Conservation (phyloP, 768 basidiomycete species). For the Pluteus cervinus region DNA sequence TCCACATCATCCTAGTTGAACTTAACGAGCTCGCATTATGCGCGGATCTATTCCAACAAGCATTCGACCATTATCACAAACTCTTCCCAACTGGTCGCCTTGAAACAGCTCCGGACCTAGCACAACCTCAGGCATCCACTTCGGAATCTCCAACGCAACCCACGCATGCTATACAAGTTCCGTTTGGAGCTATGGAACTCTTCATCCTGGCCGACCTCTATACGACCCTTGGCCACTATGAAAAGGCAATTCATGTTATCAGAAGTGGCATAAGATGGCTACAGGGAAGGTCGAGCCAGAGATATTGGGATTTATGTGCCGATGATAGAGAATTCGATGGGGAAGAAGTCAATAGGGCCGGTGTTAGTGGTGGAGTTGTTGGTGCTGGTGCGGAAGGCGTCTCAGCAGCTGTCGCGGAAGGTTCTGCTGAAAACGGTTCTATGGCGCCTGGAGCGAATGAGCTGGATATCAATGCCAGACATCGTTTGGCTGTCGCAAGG, state of each 20-base stretch:
- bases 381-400: too few relatives aligned
- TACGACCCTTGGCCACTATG: constrained; percentile 63
- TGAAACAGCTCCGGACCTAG: too few relatives aligned
- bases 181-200: constrained; percentile 65
- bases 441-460: constrained; percentile 48
- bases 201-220: constrained; percentile 82
- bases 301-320: constrained; percentile 72
- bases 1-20: constrained; percentile 73
- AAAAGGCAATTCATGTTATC: constrained; percentile 61
- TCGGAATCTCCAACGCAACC: constrained; percentile 13
- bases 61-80: constrained; percentile 63
- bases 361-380: constrained; percentile 36
- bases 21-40: constrained; percentile 62
- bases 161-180: constrained; percentile 33
- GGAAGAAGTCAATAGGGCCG: constrained; percentile 22
- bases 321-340: constrained; percentile 91
- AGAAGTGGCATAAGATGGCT: constrained; percentile 83
- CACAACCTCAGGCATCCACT: too few relatives aligned
- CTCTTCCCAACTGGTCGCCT: constrained; percentile 38
- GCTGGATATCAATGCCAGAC: constrained; percentile 73
- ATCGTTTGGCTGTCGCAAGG: constrained; percentile 77
- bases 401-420: too few relatives aligned
- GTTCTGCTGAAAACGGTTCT: too few relatives aligned
- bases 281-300: constrained; percentile 71
- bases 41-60: constrained; percentile 60